Evolutionary conservation across 805 yeast genomes (phyloP).

Genomic region (Cyberlindnera lachancei): DNA sequence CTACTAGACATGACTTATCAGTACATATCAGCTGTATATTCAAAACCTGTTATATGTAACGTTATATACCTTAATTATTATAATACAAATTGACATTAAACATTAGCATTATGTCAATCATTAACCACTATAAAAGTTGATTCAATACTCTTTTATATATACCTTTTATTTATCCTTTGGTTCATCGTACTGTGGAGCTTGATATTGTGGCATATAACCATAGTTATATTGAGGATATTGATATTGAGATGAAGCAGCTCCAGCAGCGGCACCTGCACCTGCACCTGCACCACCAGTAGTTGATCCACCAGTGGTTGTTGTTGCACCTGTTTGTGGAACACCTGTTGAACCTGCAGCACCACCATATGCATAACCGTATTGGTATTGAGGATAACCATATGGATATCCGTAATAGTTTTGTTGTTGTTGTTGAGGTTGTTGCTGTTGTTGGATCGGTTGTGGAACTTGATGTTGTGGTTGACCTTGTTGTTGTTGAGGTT

Average conservation of each 20-base stretch:
- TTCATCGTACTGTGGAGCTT: constrained; percentile 19
- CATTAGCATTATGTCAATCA: too few relatives aligned
- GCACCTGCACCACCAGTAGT: neutral
- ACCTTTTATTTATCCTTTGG: constrained; percentile 19
- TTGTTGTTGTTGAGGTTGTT: constrained; percentile 4
- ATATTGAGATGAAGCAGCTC: constrained; percentile 9
- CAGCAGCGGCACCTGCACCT: neutral
- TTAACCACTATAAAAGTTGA: too few relatives aligned
- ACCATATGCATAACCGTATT: constrained; percentile 8
- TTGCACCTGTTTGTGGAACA: neutral
- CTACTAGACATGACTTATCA: too few relatives aligned
- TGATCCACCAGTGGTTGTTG: too few relatives aligned
- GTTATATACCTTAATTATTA: too few relatives aligned
- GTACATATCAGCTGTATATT: too few relatives aligned
- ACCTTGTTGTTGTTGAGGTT: constrained; percentile 1
- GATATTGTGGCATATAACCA: constrained; percentile 21
- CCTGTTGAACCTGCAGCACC: neutral
- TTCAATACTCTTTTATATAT: too few relatives aligned
- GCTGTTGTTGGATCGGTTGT: constrained; percentile 4
- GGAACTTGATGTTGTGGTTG: constrained; percentile 3
- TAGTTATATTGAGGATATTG: constrained; percentile 19
- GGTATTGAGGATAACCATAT: constrained; percentile 12
- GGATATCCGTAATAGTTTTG: constrained; percentile 14
- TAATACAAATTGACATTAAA: too few relatives aligned
- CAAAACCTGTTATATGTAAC: too few relatives aligned